A percentile compares a stretch with the other conserved stretches of the same genome.
phyloP scores from a whole-genome alignment of 768 basidiomycete species.

The Russula foetens region DNA sequence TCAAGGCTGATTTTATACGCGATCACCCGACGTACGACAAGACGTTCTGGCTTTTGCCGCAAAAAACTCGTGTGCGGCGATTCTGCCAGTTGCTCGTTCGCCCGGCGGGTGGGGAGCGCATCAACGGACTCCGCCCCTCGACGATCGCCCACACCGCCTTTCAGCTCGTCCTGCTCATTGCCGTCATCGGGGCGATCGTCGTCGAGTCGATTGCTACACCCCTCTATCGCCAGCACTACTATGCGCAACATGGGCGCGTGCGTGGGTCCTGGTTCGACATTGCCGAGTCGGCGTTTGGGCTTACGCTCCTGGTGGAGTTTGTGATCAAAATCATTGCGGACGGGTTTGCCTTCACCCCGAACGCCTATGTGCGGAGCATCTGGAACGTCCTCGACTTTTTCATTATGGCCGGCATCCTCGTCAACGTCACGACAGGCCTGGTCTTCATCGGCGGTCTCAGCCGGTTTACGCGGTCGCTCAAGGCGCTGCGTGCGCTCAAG shows the following conservation, averaged over 20 bases:
- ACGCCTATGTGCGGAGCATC: conserved; percentile 83
- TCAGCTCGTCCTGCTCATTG: conserved; percentile 61
- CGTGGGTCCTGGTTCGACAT: conserved; percentile 84
- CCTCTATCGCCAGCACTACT: conserved; percentile 69
- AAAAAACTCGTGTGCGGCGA: conserved; percentile 62
- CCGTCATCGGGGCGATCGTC: conserved; percentile 75
- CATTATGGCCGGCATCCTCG: conserved; percentile 68
- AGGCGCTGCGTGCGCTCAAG: conserved; percentile 81
- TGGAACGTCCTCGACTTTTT: conserved; percentile 91
- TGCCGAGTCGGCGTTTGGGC: conserved; percentile 63
- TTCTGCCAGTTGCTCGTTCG: conserved; percentile 78
- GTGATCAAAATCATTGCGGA: conserved; percentile 88
- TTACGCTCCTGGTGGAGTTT: conserved; percentile 72
- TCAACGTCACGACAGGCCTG: conserved; percentile 65
- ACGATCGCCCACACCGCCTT: conserved; percentile 61
- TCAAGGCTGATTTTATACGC: conserved; percentile 80
- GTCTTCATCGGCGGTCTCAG: conserved; percentile 71
- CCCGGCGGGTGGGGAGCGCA: conserved; percentile 78
- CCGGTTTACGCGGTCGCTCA: conserved; percentile 77
- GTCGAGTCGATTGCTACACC: conserved; percentile 82
- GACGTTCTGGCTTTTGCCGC: conserved; percentile 83
- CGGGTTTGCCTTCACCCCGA: conserved; percentile 84
- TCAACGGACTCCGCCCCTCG: conserved; percentile 69
- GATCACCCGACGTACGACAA: conserved; percentile 87
- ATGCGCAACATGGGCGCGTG: conserved; percentile 45